A percentile compares a stretch with the other conserved stretches of the same genome.
Evolutionary conservation across 2,329 filamentous ascomycete genomes (phyloP).

Genomic region (Sporothrix pseudoabietina): DNA sequence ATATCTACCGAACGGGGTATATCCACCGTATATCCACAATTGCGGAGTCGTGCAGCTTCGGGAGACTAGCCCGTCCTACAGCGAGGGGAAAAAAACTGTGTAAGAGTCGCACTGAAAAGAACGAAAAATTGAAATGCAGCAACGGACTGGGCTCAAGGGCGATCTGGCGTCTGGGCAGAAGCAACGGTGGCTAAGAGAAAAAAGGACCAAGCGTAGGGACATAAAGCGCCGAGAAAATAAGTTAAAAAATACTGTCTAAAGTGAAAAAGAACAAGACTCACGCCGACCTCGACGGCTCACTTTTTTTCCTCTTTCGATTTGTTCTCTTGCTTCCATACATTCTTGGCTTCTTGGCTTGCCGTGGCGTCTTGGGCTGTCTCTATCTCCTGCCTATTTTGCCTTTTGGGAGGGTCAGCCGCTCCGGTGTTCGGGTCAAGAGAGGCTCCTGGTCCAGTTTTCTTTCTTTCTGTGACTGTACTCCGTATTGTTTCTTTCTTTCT

Average conservation of each 20-base stretch:
- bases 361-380: background rate
- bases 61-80: background rate
- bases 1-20: too few relatives aligned
- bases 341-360: constrained; percentile 16
- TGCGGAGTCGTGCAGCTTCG: constrained; percentile 18
- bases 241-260: too few relatives aligned
- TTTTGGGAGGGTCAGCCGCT: background rate
- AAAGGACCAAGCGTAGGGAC: background rate
- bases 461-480: background rate
- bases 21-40: constrained; percentile 12
- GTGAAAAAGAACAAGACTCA: background rate
- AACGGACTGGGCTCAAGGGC: constrained; percentile 5
- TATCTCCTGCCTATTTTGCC: background rate
- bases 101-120: background rate
- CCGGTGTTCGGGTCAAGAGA: constrained; percentile 14
- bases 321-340: constrained; percentile 7
- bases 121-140: background rate
- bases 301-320: background rate
- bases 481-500: background rate
- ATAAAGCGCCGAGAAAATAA: background rate
- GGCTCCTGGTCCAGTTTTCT: background rate
- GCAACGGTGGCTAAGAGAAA: background rate
- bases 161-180: background rate
- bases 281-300: background rate
- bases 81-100: background rate